Percentiles rank a stretch among this genome's conserved stretches.
phyloP scores from a whole-genome alignment of 2,329 filamentous ascomycete genomes.

The Amesomyces nigricolor region DNA sequence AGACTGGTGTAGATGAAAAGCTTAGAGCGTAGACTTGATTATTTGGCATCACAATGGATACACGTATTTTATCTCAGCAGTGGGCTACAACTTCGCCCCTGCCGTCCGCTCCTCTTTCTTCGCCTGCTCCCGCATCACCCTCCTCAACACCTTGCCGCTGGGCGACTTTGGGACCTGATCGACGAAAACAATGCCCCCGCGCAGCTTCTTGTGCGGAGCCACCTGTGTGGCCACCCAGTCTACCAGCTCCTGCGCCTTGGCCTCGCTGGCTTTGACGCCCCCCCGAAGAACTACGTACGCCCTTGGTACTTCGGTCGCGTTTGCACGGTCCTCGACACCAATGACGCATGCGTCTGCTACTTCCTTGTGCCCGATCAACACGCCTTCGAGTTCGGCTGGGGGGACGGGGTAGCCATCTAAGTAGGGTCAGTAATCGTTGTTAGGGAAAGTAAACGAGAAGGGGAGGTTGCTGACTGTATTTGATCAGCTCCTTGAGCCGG shows the following conservation, averaged over 20 bases:
- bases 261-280: slow-evolving; percentile 33
- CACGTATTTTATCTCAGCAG: not conserved
- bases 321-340: slow-evolving; percentile 53
- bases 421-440: not conserved
- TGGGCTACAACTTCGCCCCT: slow-evolving; percentile 35
- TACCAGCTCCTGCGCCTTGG: slow-evolving; percentile 36
- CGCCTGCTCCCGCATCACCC: slow-evolving; percentile 37
- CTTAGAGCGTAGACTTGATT: not conserved
- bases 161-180: slow-evolving; percentile 67
- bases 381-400: slow-evolving; percentile 57
- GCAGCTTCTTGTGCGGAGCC: slow-evolving; percentile 57
- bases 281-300: slow-evolving; percentile 54
- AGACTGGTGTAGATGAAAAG: not conserved
- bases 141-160: slow-evolving; percentile 44
- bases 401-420: slow-evolving; percentile 65
- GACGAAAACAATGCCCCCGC: slow-evolving; percentile 65
- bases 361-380: slow-evolving; percentile 39
- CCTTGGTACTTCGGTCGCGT: slow-evolving; percentile 63
- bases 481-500: slow-evolving; percentile 65
- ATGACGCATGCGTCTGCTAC: slow-evolving; percentile 57
- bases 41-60: not conserved
- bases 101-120: slow-evolving; percentile 35
- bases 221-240: slow-evolving; percentile 36
- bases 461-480: slow-evolving; percentile 43
- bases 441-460: not conserved